Conservation (phyloP, 2,329 filamentous ascomycete species). For the Paradendryphiella salina region DNA sequence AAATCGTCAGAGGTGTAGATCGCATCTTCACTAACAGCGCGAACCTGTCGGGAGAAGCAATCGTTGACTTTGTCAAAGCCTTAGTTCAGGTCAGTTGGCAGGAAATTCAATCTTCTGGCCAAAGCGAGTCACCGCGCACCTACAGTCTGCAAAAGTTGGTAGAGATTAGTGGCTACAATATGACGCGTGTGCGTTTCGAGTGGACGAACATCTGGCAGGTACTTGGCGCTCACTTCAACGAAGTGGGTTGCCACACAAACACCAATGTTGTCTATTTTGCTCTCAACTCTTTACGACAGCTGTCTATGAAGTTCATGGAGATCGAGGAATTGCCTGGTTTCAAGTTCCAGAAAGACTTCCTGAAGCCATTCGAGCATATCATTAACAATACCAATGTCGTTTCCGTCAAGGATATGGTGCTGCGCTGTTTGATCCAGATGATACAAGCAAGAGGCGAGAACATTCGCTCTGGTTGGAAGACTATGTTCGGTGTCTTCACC, state of each 20-base stretch:
- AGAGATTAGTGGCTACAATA: conserved; percentile 99
- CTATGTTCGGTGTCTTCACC: conserved; percentile 99
- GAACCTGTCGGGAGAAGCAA: conserved; percentile 88
- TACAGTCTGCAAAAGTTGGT: conserved; percentile 98
- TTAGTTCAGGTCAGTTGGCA: conserved; percentile 98
- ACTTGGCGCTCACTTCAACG: conserved; percentile 97
- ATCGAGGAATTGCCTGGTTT: conserved; percentile 97
- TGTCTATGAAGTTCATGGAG: conserved; percentile 99
- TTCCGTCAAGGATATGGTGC: conserved; percentile 94
- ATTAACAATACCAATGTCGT: conserved; percentile 90
- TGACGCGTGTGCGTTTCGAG: conserved; percentile 96
- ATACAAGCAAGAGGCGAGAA: conserved; percentile 96
- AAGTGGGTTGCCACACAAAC: conserved; percentile 94
- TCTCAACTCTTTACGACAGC: conserved; percentile 87
- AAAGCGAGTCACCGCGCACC: conserved; percentile 91
- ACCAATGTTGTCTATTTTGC: conserved; percentile 97
- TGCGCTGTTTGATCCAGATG: conserved; percentile 97
- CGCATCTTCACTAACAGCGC: conserved; percentile 96
- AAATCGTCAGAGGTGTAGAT: conserved; percentile 90
- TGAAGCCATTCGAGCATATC: conserved; percentile 98
- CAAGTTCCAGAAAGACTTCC: conserved; percentile 99
- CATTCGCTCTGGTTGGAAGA: conserved; percentile 96
- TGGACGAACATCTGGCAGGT: conserved; percentile 98
- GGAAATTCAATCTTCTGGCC: conserved; percentile 95
- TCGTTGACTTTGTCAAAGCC: conserved; percentile 90